Base-by-base conservation (phyloP, 306 rosid species). In the Nissolia schottii region DNA sequence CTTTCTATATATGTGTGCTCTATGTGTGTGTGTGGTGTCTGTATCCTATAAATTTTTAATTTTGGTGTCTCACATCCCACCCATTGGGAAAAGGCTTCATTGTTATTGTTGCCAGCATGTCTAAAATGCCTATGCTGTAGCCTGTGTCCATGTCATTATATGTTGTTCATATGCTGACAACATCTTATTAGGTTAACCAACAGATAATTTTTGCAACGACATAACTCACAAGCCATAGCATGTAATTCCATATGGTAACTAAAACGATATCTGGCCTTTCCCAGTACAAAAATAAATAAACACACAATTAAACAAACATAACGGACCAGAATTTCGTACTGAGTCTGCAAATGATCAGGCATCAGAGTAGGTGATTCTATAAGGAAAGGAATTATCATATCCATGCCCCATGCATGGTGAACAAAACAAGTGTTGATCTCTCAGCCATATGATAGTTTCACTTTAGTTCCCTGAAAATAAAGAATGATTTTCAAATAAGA, bases 381-480 rank as follows among this genome's bases (percentile, higher is more conserved):
- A 51, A 25, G 13, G 22, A 8, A 55, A 46, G 51, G 31, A 45
- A 46, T 32, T 27, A 40, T 27, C 66, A 25, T 25, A 57, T 55
- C 40, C 28, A 55, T 38, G 54, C 53, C 3, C 54, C 2, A 14
- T 6, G 61, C 49, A 67, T 37, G 6, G 76, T 3, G 27, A 38
- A 50, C 28, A 18, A 61, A 34, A 60, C 40, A 49, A 35, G 37
- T 7, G 62, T 9, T 18, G 37, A 49, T 48, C 53, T 22, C 63
- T n/a, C 40, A 38, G 40, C 81, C 38, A 3, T 11, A 29, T 27
- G 49, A 68, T 37, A 49, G 71, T 40, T 7, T 37, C 57, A n/a
- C 49, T 38, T 22, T 32, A 77, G 55, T n/a, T 58, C 68, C 64
- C 48, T 28, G 54, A 15, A 70, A n/a, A 34, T 29, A 68, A 38